These are phyloP conservation scores for Chloranthus sessilifolius DNA, from an alignment of 164 flowering plant genomes.

Conservation along the genomic window DNA sequence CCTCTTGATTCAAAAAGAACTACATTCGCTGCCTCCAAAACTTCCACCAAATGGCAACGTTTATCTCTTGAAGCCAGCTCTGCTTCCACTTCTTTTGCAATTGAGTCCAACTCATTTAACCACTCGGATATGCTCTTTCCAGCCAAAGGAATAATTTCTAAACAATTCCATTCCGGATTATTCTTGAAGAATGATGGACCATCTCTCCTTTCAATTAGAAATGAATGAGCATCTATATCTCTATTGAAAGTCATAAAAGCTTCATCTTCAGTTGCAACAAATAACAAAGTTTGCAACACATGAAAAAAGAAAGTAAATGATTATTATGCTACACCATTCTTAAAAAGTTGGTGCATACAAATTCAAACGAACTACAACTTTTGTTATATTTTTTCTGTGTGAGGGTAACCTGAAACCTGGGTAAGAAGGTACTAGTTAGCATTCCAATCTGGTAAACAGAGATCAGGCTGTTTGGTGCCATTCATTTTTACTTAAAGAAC, in stretches of 20 bases:
- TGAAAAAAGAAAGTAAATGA: not conserved
- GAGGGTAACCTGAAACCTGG: too few relatives aligned
- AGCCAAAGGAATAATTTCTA: constrained; percentile 51
- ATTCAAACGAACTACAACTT: too few relatives aligned
- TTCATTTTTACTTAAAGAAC: too few relatives aligned
- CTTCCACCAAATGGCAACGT: constrained; percentile 57
- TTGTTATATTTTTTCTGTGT: too few relatives aligned
- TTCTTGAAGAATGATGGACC: constrained; percentile 15
- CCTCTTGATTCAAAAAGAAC: constrained; percentile 56
- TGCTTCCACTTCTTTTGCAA: constrained; percentile 62
- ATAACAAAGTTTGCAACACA: constrained; percentile 44
- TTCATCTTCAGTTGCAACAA: constrained; percentile 71
- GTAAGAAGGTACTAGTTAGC: too few relatives aligned
- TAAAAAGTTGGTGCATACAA: too few relatives aligned
- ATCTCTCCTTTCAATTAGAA: constrained; percentile 40
- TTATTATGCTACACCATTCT: too few relatives aligned
- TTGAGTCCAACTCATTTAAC: constrained; percentile 49
- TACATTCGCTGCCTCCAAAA: constrained; percentile 54
- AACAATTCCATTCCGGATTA: constrained; percentile 28
- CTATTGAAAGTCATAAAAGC: constrained; percentile 48
- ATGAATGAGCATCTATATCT: constrained; percentile 43
- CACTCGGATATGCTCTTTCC: constrained; percentile 51
- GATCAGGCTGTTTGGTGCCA: too few relatives aligned
- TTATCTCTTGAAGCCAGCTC: constrained; percentile 60
- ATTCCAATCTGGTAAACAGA: too few relatives aligned